Base-by-base conservation (phyloP, 148 eudicot genomes). In the Simmondsia chinensis region DNA sequence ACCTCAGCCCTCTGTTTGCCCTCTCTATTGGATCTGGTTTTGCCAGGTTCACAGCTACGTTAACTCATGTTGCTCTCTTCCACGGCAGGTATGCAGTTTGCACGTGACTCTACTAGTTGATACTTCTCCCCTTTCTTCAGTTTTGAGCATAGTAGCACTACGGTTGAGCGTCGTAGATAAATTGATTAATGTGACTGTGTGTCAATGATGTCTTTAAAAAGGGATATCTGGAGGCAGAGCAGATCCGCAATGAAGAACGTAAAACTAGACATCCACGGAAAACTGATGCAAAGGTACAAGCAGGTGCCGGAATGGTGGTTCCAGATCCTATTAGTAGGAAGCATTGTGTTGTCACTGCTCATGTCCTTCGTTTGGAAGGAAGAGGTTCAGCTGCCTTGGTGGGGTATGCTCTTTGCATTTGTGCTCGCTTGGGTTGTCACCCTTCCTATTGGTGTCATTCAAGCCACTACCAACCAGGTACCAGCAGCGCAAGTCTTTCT, bases 391-490 rank as follows among this genome's bases (percentile, higher is more conserved):
- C 75, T 93, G 32, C 99, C 84, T 1, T 93, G 99, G 99, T 93
- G 99, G 99, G 96, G 82, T n/a, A 26, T 93, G 81, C 77, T 93
- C 43, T 82, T 93, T 16, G 99, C 94, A 9, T 86, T 86, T 66
- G 81, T 52, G 26, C 63, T 93, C 60, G 99, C 99, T 36, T 86
- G 61, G 60, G 37, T 80, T 44, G 94, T 93, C 31, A 93, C 99
- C 29, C 96, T 93, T 39, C 99, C 99, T 13, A 86, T 93, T 13
- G 99, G 99, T 17, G 84, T 93, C 61, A 93, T 93, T 66, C 99
- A 93, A 75, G 99, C 99, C 9, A 93, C 99, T 30, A 93, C 99
- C 11, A 93, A 93, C 61, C 99, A 91, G 86, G 97, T 85, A 57
- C 43, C n/a, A n/a, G n/a, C n/a, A n/a, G n/a, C n/a, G n/a, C n/a